Evolutionary conservation across 495 filamentous ascomycete species (phyloP), one percentile per base, ranked within the genome.

Genomic region (Physcia stellaris): DNA sequence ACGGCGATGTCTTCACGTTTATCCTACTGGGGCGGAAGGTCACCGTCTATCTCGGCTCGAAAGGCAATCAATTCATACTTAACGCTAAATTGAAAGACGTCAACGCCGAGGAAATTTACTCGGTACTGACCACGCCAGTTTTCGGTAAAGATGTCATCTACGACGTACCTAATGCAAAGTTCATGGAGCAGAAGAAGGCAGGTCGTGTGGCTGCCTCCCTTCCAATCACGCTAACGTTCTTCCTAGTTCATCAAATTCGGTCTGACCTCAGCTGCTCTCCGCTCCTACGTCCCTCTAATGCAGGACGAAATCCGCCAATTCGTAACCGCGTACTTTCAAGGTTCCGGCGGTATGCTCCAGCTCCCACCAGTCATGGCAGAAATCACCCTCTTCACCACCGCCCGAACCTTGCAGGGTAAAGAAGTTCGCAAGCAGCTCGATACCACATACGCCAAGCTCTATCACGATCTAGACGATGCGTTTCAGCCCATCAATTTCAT

Each of bases 91-190:
- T 83, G 32, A 77, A 73, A 50, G 82, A 88, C 53, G 75, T 88
- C 31, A 78, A 72, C 51, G 82, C 83, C 10, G 83, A 90, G 55
- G 83, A 88, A 24, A 73, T 86, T 47, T 90, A 90, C 57, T 71
- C 72, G 21, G 75, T 79, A 31, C 66, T 92, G 32, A 92, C 84
- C 4, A 87, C 80, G 4, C 84, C 84, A 2, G 81, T 92, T 23
- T 92, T 92, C 49, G 84, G 84, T 41, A 75, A 75, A 29, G 83
- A 85, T 58, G 83, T 92, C 16, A 80, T 88, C 13, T 92, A 87
- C 53, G 84, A 92, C 57, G 86, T 82, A 54, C 83, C 84, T 20
- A 88, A 88, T 51, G 64, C 80, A 34, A 86, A 87, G 56, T 64
- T 86, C 39, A 84, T 86, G 73, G 79, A 86, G 55, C 80, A 86